Evolutionary conservation across 768 basidiomycete genomes (phyloP), one percentile per base, ranked within the genome.

Genomic region (Leccinum subgranulosum): DNA sequence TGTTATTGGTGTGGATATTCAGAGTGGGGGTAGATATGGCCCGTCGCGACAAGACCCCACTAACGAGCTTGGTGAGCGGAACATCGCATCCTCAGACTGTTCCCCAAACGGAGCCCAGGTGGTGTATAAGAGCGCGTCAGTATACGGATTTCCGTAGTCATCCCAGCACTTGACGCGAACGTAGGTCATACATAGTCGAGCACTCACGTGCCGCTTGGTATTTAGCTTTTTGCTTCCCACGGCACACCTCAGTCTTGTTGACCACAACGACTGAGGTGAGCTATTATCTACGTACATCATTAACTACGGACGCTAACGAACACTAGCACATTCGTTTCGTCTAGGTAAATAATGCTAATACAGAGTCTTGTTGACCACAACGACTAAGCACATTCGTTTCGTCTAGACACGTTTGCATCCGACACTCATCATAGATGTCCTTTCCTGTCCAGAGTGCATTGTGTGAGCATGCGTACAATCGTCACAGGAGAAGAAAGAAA

Each of bases 111-210:
- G 53, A 2, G 64, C 53, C 65, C 80, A 80, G 12, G 77, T 61
- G 51, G 81, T 79, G 63, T 83, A 85, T 1, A 77, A 75, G 15
- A 91, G 71, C 4, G 86, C 81, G 3, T 86, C 86, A 0, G 75
- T 64, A 69, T 84, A 92, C 0, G 79, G 76, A 60, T 80, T 84
- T 0, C 79, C 78, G 70, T 86, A 86, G 61, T 84, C 85, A 6
- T 78, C 73, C 91, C 90, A 93, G 74, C 90, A 93, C 54, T 80
- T 81, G 76, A 67, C 23, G 0, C 87, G 87, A 68, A 91, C 88
- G n/a, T n/a, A n/a, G n/a, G n/a, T n/a, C 23, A 23, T 23, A 23
- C 3, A 23, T 23, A 23, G 23, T 23, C 23, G 23, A 23, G 23
- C 23, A 23, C 23, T 23, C 23, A 23, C 23, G 23, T 23, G 23